These are phyloP conservation scores for Bruguiera gymnorhiza DNA, from an alignment of 345 rosid species.

Conservation along the genomic window DNA sequence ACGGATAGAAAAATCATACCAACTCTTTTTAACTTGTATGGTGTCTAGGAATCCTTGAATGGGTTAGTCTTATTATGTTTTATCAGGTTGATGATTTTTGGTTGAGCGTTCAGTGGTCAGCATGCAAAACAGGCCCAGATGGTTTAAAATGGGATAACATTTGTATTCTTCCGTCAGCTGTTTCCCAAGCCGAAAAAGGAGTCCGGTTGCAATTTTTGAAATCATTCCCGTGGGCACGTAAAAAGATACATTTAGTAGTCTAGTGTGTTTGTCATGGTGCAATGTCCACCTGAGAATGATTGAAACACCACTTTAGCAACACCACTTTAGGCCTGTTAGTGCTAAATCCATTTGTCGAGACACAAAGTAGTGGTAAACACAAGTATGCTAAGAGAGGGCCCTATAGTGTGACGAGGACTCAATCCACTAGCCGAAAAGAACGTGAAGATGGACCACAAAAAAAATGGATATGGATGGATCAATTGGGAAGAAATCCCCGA, in stretches of 20 bases:
- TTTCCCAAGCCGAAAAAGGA: not conserved
- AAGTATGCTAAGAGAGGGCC: not conserved
- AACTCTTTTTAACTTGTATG: too few species aligned
- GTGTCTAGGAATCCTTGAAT: too few species aligned
- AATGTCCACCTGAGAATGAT: slow-evolving; percentile 14
- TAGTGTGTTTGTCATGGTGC: not conserved
- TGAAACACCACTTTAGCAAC: slow-evolving; percentile 1
- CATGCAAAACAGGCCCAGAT: too few species aligned
- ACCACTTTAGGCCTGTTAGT: slow-evolving; percentile 8
- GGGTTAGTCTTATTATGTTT: too few species aligned
- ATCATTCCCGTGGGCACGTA: not conserved
- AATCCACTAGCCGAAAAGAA: slow-evolving; percentile 5
- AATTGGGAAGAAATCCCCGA: not conserved
- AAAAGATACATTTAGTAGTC: not conserved
- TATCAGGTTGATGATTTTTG: too few species aligned
- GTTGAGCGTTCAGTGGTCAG: too few species aligned
- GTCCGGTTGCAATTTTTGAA: not conserved
- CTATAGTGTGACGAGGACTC: not conserved
- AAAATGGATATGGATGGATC: not conserved
- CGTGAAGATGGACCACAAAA: not conserved
- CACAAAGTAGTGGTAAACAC: not conserved
- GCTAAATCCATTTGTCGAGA: slow-evolving; percentile 7
- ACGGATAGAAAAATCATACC: too few species aligned
- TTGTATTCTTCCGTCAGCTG: not conserved
- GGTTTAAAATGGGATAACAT: too few species aligned